phyloP scores from a whole-genome alignment of 306 rosid species.

The Trifolium dubium region DNA sequence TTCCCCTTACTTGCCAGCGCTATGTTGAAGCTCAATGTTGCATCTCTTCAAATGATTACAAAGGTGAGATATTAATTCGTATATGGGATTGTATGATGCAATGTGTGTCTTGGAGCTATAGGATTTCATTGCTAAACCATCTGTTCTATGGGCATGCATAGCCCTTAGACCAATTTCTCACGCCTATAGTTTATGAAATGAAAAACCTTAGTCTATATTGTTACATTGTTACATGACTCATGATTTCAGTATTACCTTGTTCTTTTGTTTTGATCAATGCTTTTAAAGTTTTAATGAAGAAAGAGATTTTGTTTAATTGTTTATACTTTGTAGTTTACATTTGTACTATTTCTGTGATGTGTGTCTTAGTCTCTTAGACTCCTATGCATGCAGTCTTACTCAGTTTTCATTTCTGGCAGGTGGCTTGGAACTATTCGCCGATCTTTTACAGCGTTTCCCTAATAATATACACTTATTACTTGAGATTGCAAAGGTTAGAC shows the following conservation, averaged over 20 bases:
- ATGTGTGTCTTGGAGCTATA: conserved; percentile 20
- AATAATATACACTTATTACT: conserved; percentile 84
- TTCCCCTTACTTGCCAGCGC: conserved; percentile 64
- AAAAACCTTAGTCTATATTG: background rate
- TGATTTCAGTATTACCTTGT: conserved; percentile 26
- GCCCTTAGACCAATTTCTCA: conserved; percentile 16
- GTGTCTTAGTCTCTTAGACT: conserved; percentile 21
- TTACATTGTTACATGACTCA: conserved; percentile 9
- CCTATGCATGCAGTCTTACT: conserved; percentile 32
- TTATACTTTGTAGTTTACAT: conserved; percentile 8
- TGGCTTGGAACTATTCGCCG: conserved; percentile 85
- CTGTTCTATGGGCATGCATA: conserved; percentile 32
- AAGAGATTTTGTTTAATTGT: background rate
- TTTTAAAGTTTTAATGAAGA: conserved; percentile 5
- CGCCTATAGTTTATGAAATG: background rate
- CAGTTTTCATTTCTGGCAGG: conserved; percentile 59
- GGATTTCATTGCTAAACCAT: conserved; percentile 18
- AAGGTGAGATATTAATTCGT: conserved; percentile 62
- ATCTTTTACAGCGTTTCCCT: conserved; percentile 95
- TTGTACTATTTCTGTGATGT: conserved; percentile 23
- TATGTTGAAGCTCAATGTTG: conserved; percentile 98
- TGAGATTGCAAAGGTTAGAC: conserved; percentile 91
- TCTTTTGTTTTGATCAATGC: conserved; percentile 23
- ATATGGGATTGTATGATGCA: conserved; percentile 24
- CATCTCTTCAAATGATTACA: conserved; percentile 88